Evolutionary conservation across 1,284 basidiomycete genomes (phyloP).

Genomic region (Naganishia albida): DNA sequence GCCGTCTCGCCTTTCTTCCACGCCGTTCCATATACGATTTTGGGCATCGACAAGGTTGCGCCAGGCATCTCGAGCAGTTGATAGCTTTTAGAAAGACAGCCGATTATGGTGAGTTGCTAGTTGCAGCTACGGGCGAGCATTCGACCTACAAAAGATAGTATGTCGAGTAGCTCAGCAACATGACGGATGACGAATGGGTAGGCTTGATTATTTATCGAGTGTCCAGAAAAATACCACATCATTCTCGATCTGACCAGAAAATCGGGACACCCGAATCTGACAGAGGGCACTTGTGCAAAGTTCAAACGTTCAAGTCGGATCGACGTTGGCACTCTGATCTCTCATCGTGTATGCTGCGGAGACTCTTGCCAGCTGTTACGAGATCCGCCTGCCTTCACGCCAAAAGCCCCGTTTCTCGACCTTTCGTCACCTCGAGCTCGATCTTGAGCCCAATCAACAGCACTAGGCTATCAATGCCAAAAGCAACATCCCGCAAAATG

Average conservation of each 20-base stretch:
- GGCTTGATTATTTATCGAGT: not conserved
- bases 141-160: too few relatives aligned
- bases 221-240: not conserved
- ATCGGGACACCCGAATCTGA: constrained; percentile 1
- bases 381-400: constrained; percentile 1
- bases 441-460: constrained; percentile 9
- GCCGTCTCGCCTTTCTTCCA: constrained; percentile 73
- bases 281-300: not conserved
- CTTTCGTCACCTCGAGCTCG: constrained; percentile 28
- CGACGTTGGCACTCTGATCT: too few relatives aligned
- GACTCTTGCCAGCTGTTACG: constrained; percentile 22
- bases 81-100: too few relatives aligned
- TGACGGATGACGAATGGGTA: constrained; percentile 11
- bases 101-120: too few relatives aligned
- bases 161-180: too few relatives aligned
- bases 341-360: constrained; percentile 23
- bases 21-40: constrained; percentile 33
- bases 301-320: too few relatives aligned
- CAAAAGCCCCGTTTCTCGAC: constrained; percentile 4
- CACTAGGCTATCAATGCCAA: not conserved
- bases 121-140: too few relatives aligned
- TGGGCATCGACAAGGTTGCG: constrained; percentile 11
- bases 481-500: constrained; percentile 43
- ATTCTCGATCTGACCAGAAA: not conserved
- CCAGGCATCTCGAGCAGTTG: not conserved